phyloP scores from a whole-genome alignment of 1,284 basidiomycete genomes.

The Entoloma clypeatum region DNA sequence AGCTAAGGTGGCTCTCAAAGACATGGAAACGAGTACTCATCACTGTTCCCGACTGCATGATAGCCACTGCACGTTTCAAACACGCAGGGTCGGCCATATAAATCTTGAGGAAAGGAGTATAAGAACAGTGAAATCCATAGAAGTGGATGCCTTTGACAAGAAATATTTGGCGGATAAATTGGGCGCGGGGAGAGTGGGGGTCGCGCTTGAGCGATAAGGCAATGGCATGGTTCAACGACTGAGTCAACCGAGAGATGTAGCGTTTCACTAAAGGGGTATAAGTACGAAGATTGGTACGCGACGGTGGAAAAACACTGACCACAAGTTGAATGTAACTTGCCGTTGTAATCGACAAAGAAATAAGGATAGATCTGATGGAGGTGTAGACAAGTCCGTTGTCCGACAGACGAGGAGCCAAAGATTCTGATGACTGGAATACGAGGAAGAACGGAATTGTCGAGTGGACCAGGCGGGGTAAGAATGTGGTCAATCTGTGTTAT shows the following conservation, averaged over 20 bases:
- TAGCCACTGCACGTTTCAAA: constrained; percentile 66
- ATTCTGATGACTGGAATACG: constrained; percentile 81
- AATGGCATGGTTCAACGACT: constrained; percentile 77
- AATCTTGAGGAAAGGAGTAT: constrained; percentile 89
- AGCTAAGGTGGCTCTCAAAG: constrained; percentile 91
- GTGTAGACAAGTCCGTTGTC: constrained; percentile 82
- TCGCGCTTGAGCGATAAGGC: constrained; percentile 68
- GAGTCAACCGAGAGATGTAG: constrained; percentile 64
- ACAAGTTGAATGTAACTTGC: constrained; percentile 43
- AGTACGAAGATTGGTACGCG: constrained; percentile 2
- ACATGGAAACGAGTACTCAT: constrained; percentile 75
- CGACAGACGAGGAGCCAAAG: constrained; percentile 79
- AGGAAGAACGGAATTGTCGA: constrained; percentile 61
- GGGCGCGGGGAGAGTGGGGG: constrained; percentile 50
- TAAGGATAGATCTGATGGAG: constrained; percentile 88
- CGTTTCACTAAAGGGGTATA: constrained; percentile 48
- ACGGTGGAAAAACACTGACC: constrained; percentile 28
- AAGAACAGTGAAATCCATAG: constrained; percentile 90
- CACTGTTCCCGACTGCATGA: constrained; percentile 78
- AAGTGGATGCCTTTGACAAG: constrained; percentile 95
- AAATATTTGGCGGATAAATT: constrained; percentile 68
- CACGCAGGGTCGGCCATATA: constrained; percentile 70
- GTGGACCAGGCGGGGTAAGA: constrained; percentile 49
- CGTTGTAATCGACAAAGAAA: constrained; percentile 70
- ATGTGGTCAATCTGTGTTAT: constrained; percentile 69